Evolutionary conservation across 2,329 filamentous ascomycete species (phyloP).

Genomic region (Ceratocystis lukuohia): DNA sequence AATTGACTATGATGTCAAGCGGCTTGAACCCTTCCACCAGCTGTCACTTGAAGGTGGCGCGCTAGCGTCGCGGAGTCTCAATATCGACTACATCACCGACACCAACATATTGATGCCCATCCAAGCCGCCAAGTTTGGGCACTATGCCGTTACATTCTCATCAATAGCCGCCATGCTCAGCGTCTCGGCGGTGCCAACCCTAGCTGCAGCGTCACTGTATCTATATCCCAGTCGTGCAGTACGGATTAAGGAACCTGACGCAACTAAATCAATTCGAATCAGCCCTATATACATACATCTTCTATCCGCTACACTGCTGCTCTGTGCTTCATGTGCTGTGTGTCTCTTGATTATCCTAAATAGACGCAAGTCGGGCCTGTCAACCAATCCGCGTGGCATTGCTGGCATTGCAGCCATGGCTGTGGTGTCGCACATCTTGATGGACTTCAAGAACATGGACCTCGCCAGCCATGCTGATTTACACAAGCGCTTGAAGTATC

Average conservation of each 20-base stretch:
- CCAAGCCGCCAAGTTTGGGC: slow-evolving; percentile 45
- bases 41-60: slow-evolving; percentile 47
- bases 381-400: slow-evolving; percentile 57
- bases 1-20: slow-evolving; percentile 51
- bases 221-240: slow-evolving; percentile 39
- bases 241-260: slow-evolving; percentile 31
- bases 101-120: slow-evolving; percentile 53
- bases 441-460: slow-evolving; percentile 61
- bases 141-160: slow-evolving; percentile 56
- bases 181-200: slow-evolving; percentile 54
- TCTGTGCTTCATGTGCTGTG: slow-evolving; percentile 45
- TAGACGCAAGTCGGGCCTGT: slow-evolving; percentile 49
- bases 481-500: slow-evolving; percentile 50
- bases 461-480: slow-evolving; percentile 52
- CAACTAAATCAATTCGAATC: slow-evolving; percentile 42
- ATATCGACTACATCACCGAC: slow-evolving; percentile 60
- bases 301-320: slow-evolving; percentile 40
- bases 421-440: slow-evolving; percentile 56
- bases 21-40: slow-evolving; percentile 55
- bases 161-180: slow-evolving; percentile 52
- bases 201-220: slow-evolving; percentile 49
- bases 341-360: slow-evolving; percentile 48
- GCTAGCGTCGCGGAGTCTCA: slow-evolving; percentile 51
- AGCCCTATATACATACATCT: slow-evolving; percentile 47
- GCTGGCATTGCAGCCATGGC: slow-evolving; percentile 65